phyloP scores from a whole-genome alignment of 495 filamentous ascomycete species.

The Penicillium cataractarum region DNA sequence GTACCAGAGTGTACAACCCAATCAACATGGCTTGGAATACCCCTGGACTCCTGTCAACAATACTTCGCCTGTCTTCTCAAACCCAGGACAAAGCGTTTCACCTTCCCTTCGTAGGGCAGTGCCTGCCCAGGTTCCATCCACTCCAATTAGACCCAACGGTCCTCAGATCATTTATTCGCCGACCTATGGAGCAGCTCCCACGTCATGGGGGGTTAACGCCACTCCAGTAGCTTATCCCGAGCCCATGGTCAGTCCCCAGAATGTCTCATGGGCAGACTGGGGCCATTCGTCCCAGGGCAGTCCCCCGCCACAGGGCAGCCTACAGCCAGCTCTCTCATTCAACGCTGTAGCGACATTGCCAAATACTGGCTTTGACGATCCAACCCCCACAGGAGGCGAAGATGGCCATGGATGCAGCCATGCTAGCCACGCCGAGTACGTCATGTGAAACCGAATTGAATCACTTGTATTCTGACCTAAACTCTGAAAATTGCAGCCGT shows the following conservation, averaged over 20 bases:
- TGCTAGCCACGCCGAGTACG: not conserved
- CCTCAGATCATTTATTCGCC: not conserved
- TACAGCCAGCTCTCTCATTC: not conserved
- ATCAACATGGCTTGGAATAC: not conserved
- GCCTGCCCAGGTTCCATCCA: not conserved
- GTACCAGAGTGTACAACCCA: not conserved
- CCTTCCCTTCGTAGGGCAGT: not conserved
- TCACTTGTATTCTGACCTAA: not conserved
- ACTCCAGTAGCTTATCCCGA: not conserved
- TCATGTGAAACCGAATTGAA: not conserved
- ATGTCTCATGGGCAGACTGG: not conserved
- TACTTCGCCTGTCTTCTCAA: not conserved
- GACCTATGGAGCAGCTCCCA: not conserved
- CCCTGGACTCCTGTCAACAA: not conserved
- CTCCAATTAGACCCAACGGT: not conserved
- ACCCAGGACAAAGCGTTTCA: not conserved
- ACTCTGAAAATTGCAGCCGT: not conserved
- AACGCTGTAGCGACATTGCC: not conserved
- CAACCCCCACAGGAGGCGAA: not conserved
- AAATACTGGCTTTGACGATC: not conserved
- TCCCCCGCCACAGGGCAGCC: not conserved
- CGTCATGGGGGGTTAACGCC: not conserved
- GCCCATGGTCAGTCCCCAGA: not conserved
- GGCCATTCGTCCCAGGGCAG: not conserved
- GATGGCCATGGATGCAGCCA: not conserved